Evolutionary conservation across 1,139 yeast genomes (phyloP).

Genomic region (Kazachstania sp.): DNA sequence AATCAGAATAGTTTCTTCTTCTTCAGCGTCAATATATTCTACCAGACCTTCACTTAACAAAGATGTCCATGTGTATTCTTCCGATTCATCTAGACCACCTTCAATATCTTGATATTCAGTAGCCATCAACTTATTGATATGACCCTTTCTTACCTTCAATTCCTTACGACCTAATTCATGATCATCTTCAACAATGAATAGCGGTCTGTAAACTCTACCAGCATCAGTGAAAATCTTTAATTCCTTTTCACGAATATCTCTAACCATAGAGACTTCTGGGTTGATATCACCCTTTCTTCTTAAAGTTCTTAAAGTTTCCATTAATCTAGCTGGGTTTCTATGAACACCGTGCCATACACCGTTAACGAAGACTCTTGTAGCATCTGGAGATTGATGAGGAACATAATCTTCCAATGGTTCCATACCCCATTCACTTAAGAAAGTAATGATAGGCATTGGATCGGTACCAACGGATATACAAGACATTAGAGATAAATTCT

Average conservation of each 20-base stretch:
- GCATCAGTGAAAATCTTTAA: conserved; percentile 96
- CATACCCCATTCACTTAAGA: conserved; percentile 99
- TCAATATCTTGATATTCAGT: conserved; percentile 50
- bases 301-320: conserved; percentile 81
- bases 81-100: conserved; percentile 48
- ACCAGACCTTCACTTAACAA: conserved; percentile 79
- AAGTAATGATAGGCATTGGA: conserved; percentile 88
- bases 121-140: conserved; percentile 60
- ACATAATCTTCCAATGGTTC: conserved; percentile 94
- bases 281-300: conserved; percentile 95
- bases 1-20: conserved; percentile 95
- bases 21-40: conserved; percentile 95
- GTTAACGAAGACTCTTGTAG: conserved; percentile 90
- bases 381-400: conserved; percentile 85
- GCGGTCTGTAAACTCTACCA: conserved; percentile 94
- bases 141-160: conserved; percentile 74
- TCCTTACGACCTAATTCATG: conserved; percentile 65
- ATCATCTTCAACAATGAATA: conserved; percentile 83
- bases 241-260: conserved; percentile 95
- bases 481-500: conserved; percentile 90
- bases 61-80: conserved; percentile 73
- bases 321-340: conserved; percentile 86
- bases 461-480: conserved; percentile 97
- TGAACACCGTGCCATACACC: conserved; percentile 99
- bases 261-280: conserved; percentile 91